phyloP scores from a whole-genome alignment of 2,329 filamentous ascomycete species.

The Emergomyces pasteurianus region DNA sequence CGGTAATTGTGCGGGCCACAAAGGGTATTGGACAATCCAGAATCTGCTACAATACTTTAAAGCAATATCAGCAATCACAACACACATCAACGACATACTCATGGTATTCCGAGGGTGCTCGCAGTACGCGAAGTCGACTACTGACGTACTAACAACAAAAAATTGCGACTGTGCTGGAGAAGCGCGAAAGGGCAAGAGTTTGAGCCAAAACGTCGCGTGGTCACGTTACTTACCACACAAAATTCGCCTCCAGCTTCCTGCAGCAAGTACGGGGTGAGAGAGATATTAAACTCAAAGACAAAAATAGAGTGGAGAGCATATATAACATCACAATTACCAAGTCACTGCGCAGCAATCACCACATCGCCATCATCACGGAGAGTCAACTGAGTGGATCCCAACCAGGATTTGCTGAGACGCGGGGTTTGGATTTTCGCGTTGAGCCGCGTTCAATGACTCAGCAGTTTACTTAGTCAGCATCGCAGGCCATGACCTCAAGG shows the following conservation, averaged over 20 bases:
- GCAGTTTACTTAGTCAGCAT: neutral
- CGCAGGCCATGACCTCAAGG: neutral
- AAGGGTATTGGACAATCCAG: neutral
- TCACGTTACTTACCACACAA: conserved; percentile 9
- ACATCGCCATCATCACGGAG: neutral
- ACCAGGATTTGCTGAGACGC: conserved; percentile 12
- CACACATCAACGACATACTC: neutral
- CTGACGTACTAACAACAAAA: neutral
- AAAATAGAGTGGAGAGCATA: conserved; percentile 2
- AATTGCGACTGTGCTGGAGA: neutral
- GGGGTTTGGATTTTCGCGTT: conserved; percentile 15
- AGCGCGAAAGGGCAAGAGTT: neutral
- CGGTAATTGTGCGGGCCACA: neutral
- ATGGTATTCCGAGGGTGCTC: neutral
- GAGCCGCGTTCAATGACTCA: conserved; percentile 11
- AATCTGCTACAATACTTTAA: neutral
- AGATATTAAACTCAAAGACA: conserved; percentile 7
- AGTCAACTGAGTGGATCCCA: neutral
- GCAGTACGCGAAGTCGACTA: neutral
- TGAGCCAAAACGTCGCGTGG: conserved; percentile 8
- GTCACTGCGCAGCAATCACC: neutral
- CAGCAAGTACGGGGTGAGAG: neutral
- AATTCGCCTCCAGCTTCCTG: neutral
- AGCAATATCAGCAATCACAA: neutral
- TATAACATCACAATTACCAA: neutral